Evolutionary conservation across 2,329 filamentous ascomycete genomes (phyloP), one percentile per base, ranked within the genome.

Genomic region (Fusarium heterosporum): DNA sequence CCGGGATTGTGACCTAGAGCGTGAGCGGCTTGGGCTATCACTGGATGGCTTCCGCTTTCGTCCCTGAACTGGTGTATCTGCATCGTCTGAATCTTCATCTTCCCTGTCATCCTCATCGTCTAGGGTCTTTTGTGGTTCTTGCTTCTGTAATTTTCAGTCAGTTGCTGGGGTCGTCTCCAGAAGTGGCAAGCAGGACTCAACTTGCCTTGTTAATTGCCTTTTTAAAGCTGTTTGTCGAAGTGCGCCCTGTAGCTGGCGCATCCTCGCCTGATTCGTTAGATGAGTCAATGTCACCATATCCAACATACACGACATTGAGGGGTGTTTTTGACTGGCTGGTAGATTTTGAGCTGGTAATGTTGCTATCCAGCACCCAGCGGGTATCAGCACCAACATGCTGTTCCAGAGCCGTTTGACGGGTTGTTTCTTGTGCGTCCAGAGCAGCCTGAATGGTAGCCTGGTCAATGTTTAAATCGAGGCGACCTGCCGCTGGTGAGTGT

Each of bases 291-390:
- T 84, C 82, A 10, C 83, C 82, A 61, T 83, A 86, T 22, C 82
- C 81, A 62, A 85, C 79, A 58, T 89, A 88, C 46, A 92, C 85
- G 34, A 94, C 83, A 53, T 84, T 83, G 52, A 87, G 74, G 26
- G 79, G 80, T 39, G 79, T 72, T 57, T 80, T 76, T 41, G 77
- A 62, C 54, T 69, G 69, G 68, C 71, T 72, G 19, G 65, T 58
- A 25, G 76, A 72, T 52, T 69, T 69, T 12, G 66, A 41, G 16
- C 72, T 65, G 34, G 66, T 53, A 47, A 71, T 66, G 16, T 71
- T 69, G 51, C 87, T 83, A 62, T 87, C 88, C 55, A 94, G 79
- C 17, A 92, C 89, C 92, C 92, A 95, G 75, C 89, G 89, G 17
- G 90, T 90, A 76, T 94, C 92, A 51, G 89, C 88, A 41, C 85